Evolutionary conservation across 202 grass and related monocot genomes (phyloP).

Genomic region (Brachypodium distachyon): DNA sequence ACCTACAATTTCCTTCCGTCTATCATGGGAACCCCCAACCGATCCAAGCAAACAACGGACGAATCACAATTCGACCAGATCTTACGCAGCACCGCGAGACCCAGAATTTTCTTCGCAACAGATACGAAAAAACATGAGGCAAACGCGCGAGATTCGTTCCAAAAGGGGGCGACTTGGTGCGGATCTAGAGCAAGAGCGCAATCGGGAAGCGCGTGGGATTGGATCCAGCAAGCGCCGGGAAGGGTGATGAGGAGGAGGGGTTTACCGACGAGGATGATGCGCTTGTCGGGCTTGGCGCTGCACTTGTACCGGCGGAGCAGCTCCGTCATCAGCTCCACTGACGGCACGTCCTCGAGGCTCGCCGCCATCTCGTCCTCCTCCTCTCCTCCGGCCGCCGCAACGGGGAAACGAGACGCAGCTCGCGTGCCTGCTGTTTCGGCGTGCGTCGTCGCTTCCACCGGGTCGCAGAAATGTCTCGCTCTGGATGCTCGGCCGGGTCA

Average conservation of each 20-base stretch:
- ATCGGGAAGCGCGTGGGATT: neutral
- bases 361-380: constrained; percentile 20
- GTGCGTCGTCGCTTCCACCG: neutral
- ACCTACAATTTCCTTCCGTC: neutral
- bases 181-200: neutral
- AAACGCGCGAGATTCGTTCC: neutral
- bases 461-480: too few species aligned
- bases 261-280: constrained; percentile 93
- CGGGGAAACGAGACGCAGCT: neutral
- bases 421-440: neutral
- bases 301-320: constrained; percentile 90
- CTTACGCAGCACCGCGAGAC: too few species aligned
- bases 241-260: too few species aligned
- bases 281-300: constrained; percentile 92
- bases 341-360: constrained; percentile 78
- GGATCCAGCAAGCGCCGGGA: neutral
- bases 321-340: constrained; percentile 88
- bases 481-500: too few species aligned
- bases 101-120: neutral
- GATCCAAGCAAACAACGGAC: neutral
- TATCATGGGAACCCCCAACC: too few species aligned
- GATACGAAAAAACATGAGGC: neutral
- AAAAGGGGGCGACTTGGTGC: neutral
- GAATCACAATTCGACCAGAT: neutral
- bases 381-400: neutral